Evolutionary conservation across 176 grass and related monocot species (phyloP).

Genomic region (Phragmites australis): DNA sequence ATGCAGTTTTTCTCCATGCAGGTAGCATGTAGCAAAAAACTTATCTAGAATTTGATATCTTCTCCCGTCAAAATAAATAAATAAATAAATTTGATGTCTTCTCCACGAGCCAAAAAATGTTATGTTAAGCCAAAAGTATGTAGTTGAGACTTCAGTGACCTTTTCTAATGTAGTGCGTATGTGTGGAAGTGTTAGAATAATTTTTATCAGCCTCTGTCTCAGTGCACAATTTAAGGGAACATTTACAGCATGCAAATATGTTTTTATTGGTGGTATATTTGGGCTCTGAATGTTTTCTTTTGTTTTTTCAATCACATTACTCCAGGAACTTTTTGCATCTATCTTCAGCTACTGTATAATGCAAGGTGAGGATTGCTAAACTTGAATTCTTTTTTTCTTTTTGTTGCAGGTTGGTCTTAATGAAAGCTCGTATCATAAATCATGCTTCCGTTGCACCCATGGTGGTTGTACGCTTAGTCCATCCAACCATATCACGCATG

Average conservation of each 20-base stretch:
- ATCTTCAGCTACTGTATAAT: background rate
- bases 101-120: background rate
- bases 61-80: background rate
- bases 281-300: background rate
- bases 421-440: constrained; percentile 81
- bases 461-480: constrained; percentile 82
- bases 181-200: background rate
- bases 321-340: background rate
- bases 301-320: background rate
- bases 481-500: constrained; percentile 79
- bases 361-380: background rate
- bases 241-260: background rate
- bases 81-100: background rate
- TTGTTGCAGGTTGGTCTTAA: constrained; percentile 68
- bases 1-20: background rate
- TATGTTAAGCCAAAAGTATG: background rate
- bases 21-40: background rate
- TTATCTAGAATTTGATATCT: background rate
- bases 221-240: background rate
- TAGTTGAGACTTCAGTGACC: background rate
- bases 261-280: background rate
- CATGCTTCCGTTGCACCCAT: constrained; percentile 88
- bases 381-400: background rate
- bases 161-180: constrained; percentile 12
- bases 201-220: background rate